A percentile compares a stretch with the other conserved stretches of the same genome.
Evolutionary conservation across 768 basidiomycete species (phyloP).

Genomic region (Lactarius sanguifluus): DNA sequence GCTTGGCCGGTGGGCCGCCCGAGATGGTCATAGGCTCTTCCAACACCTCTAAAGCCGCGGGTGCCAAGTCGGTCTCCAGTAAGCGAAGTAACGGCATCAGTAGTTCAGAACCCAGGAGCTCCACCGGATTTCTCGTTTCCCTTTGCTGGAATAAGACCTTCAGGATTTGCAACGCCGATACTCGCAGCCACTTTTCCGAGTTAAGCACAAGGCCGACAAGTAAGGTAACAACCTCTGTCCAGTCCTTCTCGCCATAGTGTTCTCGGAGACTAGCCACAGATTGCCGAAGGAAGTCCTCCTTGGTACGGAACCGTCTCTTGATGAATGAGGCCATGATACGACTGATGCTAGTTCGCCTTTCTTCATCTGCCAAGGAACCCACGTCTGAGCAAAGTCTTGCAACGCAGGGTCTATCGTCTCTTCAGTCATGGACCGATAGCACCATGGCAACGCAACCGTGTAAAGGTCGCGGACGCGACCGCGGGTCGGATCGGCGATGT

Average conservation of each 20-base stretch:
- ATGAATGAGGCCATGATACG: constrained; percentile 90
- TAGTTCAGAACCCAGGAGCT: constrained; percentile 77
- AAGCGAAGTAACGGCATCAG: constrained; percentile 89
- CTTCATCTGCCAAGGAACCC: constrained; percentile 64
- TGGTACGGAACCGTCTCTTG: constrained; percentile 83
- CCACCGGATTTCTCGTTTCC: constrained; percentile 71
- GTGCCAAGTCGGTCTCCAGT: constrained; percentile 81
- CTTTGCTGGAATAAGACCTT: constrained; percentile 87
- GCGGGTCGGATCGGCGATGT: constrained; percentile 68
- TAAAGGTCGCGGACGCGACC: constrained; percentile 81
- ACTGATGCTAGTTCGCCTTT: constrained; percentile 74
- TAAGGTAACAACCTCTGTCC: constrained; percentile 79
- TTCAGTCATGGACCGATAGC: constrained; percentile 71
- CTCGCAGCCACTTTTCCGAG: constrained; percentile 73
- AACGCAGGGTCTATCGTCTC: constrained; percentile 60
- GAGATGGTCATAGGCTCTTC: constrained; percentile 85
- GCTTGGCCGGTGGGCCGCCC: constrained; percentile 73
- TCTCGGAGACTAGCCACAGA: constrained; percentile 84
- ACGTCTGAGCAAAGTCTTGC: constrained; percentile 72
- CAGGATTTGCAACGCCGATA: constrained; percentile 82
- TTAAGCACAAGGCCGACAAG: constrained; percentile 89
- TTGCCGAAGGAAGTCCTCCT: constrained; percentile 91
- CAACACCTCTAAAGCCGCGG: constrained; percentile 88
- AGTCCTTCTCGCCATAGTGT: constrained; percentile 71
- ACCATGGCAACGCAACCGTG: constrained; percentile 83